Conservation (phyloP, 176 grass and related monocot genomes). For the Cenchrus fungigraminus region DNA sequence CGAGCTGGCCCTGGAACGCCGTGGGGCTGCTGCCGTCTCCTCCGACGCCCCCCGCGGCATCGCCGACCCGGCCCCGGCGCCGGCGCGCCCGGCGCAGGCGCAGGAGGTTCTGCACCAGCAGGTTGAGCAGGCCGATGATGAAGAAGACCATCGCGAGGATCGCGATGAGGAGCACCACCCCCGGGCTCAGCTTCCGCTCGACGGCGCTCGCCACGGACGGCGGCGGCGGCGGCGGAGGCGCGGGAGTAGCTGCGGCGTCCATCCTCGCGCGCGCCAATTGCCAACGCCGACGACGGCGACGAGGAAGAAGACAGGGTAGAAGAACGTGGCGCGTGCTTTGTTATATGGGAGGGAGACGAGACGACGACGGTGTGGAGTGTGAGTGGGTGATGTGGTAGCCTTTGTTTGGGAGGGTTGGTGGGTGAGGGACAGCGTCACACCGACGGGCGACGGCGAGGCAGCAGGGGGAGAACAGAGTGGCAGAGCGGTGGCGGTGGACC, state of each 20-base stretch:
- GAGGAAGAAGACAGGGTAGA: background rate
- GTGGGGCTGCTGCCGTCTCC: constrained; percentile 51
- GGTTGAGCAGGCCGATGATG: constrained; percentile 75
- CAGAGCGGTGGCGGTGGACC: background rate
- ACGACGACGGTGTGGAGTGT: background rate
- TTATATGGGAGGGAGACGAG: background rate
- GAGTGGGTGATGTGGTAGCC: background rate
- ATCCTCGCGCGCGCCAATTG: background rate
- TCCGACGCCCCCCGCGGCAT: background rate
- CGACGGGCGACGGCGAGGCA: background rate
- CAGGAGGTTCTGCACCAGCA: constrained; percentile 58
- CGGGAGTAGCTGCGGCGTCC: background rate
- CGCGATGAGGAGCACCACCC: constrained; percentile 70
- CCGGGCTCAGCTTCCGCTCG: constrained; percentile 68
- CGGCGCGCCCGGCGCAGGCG: constrained; percentile 41
- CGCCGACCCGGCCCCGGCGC: constrained; percentile 31
- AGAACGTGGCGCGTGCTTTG: background rate
- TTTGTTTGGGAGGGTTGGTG: background rate
- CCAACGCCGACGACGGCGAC: background rate
- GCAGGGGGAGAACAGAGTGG: constrained; percentile 4
- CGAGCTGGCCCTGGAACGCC: constrained; percentile 80
- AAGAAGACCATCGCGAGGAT: constrained; percentile 84
- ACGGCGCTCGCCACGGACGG: constrained; percentile 23
- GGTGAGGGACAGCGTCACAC: background rate
- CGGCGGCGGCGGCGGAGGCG: constrained; percentile 5